phyloP scores from a whole-genome alignment of 495 filamentous ascomycete genomes.

The Talaromyces thailandensis region DNA sequence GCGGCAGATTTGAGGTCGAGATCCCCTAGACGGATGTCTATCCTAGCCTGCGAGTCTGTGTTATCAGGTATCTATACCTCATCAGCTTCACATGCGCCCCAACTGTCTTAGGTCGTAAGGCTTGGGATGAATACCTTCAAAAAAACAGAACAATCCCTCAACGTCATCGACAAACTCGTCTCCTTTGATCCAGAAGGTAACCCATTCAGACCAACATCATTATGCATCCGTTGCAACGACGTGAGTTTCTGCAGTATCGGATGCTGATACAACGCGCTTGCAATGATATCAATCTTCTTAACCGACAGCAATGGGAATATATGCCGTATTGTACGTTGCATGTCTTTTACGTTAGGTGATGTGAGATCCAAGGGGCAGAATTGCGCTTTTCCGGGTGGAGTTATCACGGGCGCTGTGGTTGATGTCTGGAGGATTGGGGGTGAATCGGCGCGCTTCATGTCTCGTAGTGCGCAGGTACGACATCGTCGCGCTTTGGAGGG shows the following conservation, averaged over 20 bases:
- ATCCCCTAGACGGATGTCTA: conserved; percentile 76
- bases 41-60: conserved; percentile 8
- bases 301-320: not conserved
- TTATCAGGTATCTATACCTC: not conserved
- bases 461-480: conserved; percentile 75
- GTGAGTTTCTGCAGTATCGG: conserved; percentile 24
- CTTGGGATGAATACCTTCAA: conserved; percentile 44
- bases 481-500: conserved; percentile 58
- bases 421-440: not conserved
- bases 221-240: conserved; percentile 22
- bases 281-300: conserved; percentile 9
- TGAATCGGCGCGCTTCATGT: conserved; percentile 36
- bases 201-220: conserved; percentile 30
- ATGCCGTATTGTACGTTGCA: conserved; percentile 22
- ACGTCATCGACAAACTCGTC: conserved; percentile 63
- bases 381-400: conserved; percentile 15
- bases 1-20: conserved; percentile 75
- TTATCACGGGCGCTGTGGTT: not conserved
- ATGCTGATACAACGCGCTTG: conserved; percentile 27
- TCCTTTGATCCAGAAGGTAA: conserved; percentile 21
- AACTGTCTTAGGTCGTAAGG: not conserved
- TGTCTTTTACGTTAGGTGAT: conserved; percentile 27
- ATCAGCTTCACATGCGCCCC: not conserved
- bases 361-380: conserved; percentile 54
- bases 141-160: conserved; percentile 83